A percentile compares a stretch with the other conserved stretches of the same genome.
Conservation (phyloP, 2,329 filamentous ascomycete genomes). For the Remersonia thermophila region DNA sequence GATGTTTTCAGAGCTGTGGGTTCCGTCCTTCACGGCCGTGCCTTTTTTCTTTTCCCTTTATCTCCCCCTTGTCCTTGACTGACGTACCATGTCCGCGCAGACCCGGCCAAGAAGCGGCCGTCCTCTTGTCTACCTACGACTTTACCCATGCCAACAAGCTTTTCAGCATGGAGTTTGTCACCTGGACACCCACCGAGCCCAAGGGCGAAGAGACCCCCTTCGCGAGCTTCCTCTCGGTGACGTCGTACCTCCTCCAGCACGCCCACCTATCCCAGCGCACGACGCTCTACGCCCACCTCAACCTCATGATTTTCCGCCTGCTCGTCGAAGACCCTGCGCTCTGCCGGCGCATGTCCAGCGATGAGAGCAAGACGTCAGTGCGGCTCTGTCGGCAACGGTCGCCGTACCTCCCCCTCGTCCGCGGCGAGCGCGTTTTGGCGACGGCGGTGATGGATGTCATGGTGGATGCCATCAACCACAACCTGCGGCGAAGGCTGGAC, state of each 20-base stretch:
- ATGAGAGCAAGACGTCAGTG: slow-evolving; percentile 60
- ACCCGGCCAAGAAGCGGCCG: slow-evolving; percentile 64
- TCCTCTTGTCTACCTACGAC: slow-evolving; percentile 80
- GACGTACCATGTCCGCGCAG: slow-evolving; percentile 31
- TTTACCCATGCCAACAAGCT: slow-evolving; percentile 91
- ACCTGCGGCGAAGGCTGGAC: slow-evolving; percentile 74
- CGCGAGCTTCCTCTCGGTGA: slow-evolving; percentile 70
- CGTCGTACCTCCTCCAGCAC: slow-evolving; percentile 88
- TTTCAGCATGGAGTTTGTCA: slow-evolving; percentile 77
- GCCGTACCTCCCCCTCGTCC: slow-evolving; percentile 67
- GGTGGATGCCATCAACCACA: slow-evolving; percentile 88
- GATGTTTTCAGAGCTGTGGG: slow-evolving; percentile 68
- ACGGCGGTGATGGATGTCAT: slow-evolving; percentile 73
- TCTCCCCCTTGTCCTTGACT: neutral
- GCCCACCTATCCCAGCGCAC: slow-evolving; percentile 72
- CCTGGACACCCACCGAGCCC: slow-evolving; percentile 43
- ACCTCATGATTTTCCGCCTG: slow-evolving; percentile 72
- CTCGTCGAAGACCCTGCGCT: slow-evolving; percentile 74
- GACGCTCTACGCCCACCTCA: slow-evolving; percentile 72
- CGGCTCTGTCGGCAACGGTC: slow-evolving; percentile 82
- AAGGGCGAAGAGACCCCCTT: slow-evolving; percentile 63
- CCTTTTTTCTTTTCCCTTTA: too few species aligned
- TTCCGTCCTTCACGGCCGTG: too few species aligned
- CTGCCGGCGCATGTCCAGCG: slow-evolving; percentile 72
- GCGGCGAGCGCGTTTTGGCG: slow-evolving; percentile 59